Evolutionary conservation across 495 filamentous ascomycete genomes (phyloP).

Genomic region (Penicillium samsonianum): DNA sequence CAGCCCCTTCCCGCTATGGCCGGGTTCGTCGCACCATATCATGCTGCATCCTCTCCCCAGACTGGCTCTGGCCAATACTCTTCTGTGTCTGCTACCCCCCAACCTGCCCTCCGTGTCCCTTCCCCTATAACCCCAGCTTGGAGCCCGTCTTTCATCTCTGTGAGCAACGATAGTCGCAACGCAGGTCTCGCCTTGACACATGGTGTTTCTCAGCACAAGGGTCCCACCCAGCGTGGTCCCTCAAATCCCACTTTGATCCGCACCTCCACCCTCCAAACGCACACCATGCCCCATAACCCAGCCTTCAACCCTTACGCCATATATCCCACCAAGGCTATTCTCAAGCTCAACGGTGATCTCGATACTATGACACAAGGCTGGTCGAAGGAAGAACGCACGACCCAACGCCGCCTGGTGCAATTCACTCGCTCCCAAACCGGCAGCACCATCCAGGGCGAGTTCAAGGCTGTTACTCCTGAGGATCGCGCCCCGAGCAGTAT

Average conservation of each 20-base stretch:
- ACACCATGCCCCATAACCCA: constrained; percentile 43
- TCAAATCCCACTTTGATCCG: constrained; percentile 72
- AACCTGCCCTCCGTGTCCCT: constrained; percentile 40
- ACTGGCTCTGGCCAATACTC: constrained; percentile 33
- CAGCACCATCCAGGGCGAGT: constrained; percentile 69
- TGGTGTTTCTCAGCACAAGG: constrained; percentile 37
- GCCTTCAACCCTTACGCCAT: constrained; percentile 78
- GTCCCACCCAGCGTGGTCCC: constrained; percentile 44
- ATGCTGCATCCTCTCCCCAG: constrained; percentile 35
- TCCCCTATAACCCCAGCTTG: constrained; percentile 49
- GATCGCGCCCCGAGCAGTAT: constrained; percentile 71
- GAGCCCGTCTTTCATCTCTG: constrained; percentile 44
- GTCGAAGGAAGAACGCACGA: constrained; percentile 74
- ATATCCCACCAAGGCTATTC: constrained; percentile 81
- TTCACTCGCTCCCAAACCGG: constrained; percentile 80
- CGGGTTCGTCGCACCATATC: constrained; percentile 36
- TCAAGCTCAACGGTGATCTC: constrained; percentile 84
- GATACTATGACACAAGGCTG: constrained; percentile 76
- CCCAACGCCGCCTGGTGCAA: constrained; percentile 77
- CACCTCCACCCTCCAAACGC: constrained; percentile 73
- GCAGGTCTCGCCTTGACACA: constrained; percentile 36
- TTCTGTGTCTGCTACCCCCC: constrained; percentile 34
- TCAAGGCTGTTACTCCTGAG: constrained; percentile 67
- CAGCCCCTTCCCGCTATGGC: constrained; percentile 40
- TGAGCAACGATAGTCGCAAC: constrained; percentile 31